Percentiles rank a stretch among this genome's conserved stretches.
phyloP scores from a whole-genome alignment of 371 early-diverging fungal species.

The Circinella minor region DNA sequence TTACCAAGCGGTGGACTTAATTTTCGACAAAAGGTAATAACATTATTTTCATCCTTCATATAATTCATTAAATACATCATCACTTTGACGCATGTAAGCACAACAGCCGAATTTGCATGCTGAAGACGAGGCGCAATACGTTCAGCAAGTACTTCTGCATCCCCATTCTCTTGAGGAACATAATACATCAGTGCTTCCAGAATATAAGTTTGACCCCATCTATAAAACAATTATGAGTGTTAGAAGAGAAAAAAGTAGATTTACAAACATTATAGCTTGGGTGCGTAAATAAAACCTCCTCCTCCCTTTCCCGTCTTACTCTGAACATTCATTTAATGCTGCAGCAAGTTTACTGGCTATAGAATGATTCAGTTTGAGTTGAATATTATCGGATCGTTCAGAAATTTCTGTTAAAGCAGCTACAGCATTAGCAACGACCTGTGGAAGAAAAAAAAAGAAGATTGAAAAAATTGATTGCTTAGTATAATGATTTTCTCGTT shows the following conservation, averaged over 20 bases:
- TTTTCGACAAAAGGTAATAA: slow-evolving; percentile 59
- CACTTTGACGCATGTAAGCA: slow-evolving; percentile 88
- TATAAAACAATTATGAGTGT: slow-evolving; percentile 20
- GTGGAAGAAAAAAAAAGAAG: background rate
- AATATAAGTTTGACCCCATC: slow-evolving; percentile 97
- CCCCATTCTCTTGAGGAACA: slow-evolving; percentile 81
- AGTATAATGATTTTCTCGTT: too few relatives aligned
- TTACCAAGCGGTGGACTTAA: slow-evolving; percentile 33
- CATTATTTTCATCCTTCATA: slow-evolving; percentile 73
- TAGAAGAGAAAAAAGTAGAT: background rate
- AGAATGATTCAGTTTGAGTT: slow-evolving; percentile 80
- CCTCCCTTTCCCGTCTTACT: slow-evolving; percentile 54
- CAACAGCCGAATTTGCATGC: slow-evolving; percentile 97
- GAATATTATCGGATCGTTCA: slow-evolving; percentile 77
- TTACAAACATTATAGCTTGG: background rate
- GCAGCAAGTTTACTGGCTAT: slow-evolving; percentile 89
- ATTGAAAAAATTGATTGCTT: too few relatives aligned
- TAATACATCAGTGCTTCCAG: slow-evolving; percentile 85
- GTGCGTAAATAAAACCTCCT: background rate
- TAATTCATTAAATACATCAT: slow-evolving; percentile 92
- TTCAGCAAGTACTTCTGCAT: slow-evolving; percentile 90
- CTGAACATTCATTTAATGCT: slow-evolving; percentile 96
- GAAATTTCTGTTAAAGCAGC: slow-evolving; percentile 94
- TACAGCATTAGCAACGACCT: slow-evolving; percentile 96
- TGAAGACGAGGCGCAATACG: slow-evolving; percentile 89